phyloP scores from a whole-genome alignment of 257 asterid species.

The Gentiana straminea region DNA sequence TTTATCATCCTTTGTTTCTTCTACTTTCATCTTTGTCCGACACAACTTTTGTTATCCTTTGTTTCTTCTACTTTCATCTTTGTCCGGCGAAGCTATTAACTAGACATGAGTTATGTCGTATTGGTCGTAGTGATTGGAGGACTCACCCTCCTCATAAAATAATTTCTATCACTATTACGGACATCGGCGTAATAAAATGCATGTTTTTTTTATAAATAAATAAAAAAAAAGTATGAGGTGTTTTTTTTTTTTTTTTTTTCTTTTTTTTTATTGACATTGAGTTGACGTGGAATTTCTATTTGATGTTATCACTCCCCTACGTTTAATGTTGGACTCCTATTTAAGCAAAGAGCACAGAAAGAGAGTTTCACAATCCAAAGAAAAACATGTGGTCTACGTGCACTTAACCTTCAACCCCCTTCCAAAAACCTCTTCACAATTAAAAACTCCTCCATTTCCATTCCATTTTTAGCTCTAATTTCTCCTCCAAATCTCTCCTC shows the following conservation, averaged over 20 bases:
- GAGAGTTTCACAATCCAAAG: neutral
- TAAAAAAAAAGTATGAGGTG: neutral
- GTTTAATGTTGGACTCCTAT: neutral
- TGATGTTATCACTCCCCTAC: neutral
- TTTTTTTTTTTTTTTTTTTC: too few relatives aligned
- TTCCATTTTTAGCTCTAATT: neutral
- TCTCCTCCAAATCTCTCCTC: neutral
- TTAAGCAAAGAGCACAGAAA: neutral
- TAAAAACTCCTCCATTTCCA: too few relatives aligned
- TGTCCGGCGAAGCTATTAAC: too few relatives aligned
- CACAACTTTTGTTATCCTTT: too few relatives aligned
- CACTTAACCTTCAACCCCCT: constrained; percentile 3
- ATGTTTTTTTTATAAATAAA: too few relatives aligned
- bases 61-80: too few relatives aligned
- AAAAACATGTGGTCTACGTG: constrained; percentile 18
- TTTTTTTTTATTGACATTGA: too few relatives aligned
- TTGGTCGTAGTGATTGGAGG: neutral
- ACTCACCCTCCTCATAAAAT: neutral
- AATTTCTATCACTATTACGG: too few relatives aligned
- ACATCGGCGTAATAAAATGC: neutral
- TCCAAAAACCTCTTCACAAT: neutral
- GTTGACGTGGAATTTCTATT: neutral
- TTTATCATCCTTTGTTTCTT: too few relatives aligned
- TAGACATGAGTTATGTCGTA: too few relatives aligned
- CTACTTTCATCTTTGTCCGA: too few relatives aligned